Evolutionary conservation across 768 basidiomycete species (phyloP).

Genomic region (Phanerodontia chrysosporium): DNA sequence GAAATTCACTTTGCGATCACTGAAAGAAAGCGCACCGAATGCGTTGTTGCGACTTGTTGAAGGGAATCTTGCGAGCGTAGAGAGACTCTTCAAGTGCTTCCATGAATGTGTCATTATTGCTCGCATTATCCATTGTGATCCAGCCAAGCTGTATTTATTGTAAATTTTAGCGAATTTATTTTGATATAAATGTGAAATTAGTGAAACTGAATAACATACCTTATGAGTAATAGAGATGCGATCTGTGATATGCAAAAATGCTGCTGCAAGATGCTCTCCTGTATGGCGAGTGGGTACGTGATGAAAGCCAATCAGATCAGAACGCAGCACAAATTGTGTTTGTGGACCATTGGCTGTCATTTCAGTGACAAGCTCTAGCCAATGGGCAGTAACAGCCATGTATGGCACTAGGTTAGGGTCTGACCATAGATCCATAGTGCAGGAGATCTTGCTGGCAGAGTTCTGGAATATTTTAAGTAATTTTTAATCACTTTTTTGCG

Average conservation of each 20-base stretch:
- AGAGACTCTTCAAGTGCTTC: conserved; percentile 11
- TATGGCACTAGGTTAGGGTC: conserved; percentile 32
- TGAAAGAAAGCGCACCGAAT: conserved; percentile 14
- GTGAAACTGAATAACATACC: conserved; percentile 17
- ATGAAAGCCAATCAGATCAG: conserved; percentile 35
- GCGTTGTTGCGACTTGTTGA: conserved; percentile 14
- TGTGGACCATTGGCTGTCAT: neutral
- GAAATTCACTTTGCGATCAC: neutral
- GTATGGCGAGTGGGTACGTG: conserved; percentile 33
- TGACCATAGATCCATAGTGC: conserved; percentile 31
- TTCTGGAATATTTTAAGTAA: conserved; percentile 14
- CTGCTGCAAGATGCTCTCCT: conserved; percentile 33
- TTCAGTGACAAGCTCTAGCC: conserved; percentile 23
- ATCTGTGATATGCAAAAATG: conserved; percentile 30
- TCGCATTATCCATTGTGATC: no score
- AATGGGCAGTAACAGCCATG: no score
- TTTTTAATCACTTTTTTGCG: neutral
- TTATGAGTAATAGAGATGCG: conserved; percentile 24
- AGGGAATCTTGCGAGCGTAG: conserved; percentile 10
- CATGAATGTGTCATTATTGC: conserved; percentile 24
- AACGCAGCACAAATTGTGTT: conserved; percentile 15
- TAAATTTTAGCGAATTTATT: conserved; percentile 38
- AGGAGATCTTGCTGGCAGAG: conserved; percentile 31
- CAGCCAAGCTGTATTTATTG: conserved; percentile 28
- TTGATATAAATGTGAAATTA: neutral